A percentile compares a stretch with the other conserved stretches of the same genome.
Conservation (phyloP, 805 yeast species). For the Yarrowia deformans region DNA sequence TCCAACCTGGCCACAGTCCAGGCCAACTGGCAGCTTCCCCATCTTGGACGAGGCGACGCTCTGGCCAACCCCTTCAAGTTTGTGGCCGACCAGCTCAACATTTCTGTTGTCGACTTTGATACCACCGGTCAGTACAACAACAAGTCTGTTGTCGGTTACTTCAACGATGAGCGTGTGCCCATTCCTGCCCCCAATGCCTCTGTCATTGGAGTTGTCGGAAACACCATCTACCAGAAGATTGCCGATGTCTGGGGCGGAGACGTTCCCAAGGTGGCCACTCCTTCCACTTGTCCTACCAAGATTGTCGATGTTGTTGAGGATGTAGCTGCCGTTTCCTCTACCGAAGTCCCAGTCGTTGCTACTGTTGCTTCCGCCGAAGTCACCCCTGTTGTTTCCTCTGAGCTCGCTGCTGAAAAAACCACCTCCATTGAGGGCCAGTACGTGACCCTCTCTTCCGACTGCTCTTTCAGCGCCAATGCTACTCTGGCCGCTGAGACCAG, state of each 20-base stretch:
- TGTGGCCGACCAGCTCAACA: slow-evolving; percentile 52
- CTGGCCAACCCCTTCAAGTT: slow-evolving; percentile 58
- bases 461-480: not conserved
- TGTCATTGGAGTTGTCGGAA: slow-evolving; percentile 13
- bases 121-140: slow-evolving; percentile 28
- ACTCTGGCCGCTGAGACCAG: not conserved
- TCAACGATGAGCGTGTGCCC: slow-evolving; percentile 17
- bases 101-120: not conserved
- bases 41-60: slow-evolving; percentile 60
- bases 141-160: slow-evolving; percentile 18
- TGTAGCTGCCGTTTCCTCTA: not conserved
- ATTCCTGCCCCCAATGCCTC: slow-evolving; percentile 20
- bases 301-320: not conserved
- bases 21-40: slow-evolving; percentile 60
- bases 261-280: slow-evolving; percentile 3
- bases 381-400: not conserved
- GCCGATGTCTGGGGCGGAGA: slow-evolving; percentile 30
- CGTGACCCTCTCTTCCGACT: slow-evolving; percentile 2
- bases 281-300: slow-evolving; percentile 7
- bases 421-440: slow-evolving; percentile 1
- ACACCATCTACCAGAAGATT: slow-evolving; percentile 20
- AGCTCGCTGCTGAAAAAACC: not conserved
- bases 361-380: not conserved
- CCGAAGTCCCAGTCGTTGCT: not conserved
- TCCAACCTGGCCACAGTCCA: slow-evolving; percentile 59